Evolutionary conservation across 345 rosid species (phyloP), one percentile per base, ranked within the genome.

Genomic region (Cardamine resedifolia): DNA sequence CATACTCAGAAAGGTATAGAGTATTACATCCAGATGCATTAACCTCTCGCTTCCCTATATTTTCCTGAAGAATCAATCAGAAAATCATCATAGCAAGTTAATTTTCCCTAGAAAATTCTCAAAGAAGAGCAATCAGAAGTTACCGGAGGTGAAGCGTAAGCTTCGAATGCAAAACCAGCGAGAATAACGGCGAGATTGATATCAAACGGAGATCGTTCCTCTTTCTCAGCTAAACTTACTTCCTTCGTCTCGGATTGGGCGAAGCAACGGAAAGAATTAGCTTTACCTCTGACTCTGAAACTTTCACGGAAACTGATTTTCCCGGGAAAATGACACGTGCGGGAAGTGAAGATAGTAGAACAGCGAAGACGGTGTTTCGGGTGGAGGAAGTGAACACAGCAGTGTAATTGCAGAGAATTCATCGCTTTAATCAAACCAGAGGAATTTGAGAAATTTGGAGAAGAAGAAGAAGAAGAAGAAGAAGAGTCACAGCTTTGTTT

Each of bases 131-230:
- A 14, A 39, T 39, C 45, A 39, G n/a, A 12, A 49, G 31, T 19
- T 79, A 91, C 97, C 18, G 96, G 86, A 12, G 93, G 89, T 14
- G 70, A 84, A n/a, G 88, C 84, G 69, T 91, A 89, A 2, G 96
- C 84, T 78, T 91, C 99, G 72, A 91, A 95, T n/a, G 97, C 92
- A 64, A 95, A 95, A 62, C 99, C 97, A 38, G 97, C 97, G 28
- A 95, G 96, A 66, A 94, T 79, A 48, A 94, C 97, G 5, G 97
- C 97, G 44, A 91, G 92, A 80, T 91, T 95, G 76, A 91, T 86
- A 73, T 95, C 96, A 58, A 95, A 91, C 19, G 91, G 78, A 68
- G 90, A 90, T 57, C 90, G 80, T 45, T 84, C 85, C 2, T 58
- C 58, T 24, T 15, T 28, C 70, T 39, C 64, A 26, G 50, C 11